A percentile compares a stretch with the other conserved stretches of the same genome.
phyloP scores from a whole-genome alignment of 1,139 yeast species.

The Pneumocystis sp. region DNA sequence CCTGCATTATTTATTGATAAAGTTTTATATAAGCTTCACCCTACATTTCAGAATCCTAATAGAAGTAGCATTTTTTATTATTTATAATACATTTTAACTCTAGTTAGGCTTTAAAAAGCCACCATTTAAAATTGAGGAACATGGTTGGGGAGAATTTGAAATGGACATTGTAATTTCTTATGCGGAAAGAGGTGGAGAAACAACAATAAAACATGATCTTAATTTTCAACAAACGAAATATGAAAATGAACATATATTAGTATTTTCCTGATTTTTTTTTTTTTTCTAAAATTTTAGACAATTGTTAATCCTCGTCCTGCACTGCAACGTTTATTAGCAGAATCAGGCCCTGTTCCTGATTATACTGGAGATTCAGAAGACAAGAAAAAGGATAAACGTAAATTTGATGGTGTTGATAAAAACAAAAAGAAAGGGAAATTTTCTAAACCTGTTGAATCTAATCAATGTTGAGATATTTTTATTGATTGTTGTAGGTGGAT shows the following conservation, averaged over 20 bases:
- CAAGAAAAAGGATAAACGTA: conserved; percentile 26
- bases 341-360: conserved; percentile 66
- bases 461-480: not conserved
- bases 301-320: conserved; percentile 30
- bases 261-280: not conserved
- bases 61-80: conserved; percentile 26
- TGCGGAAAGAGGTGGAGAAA: conserved; percentile 77
- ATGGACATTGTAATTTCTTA: conserved; percentile 64
- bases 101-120: conserved; percentile 47
- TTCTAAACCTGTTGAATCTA: conserved; percentile 11
- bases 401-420: conserved; percentile 25
- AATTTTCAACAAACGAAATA: conserved; percentile 69
- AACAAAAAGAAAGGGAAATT: conserved; percentile 38
- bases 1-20: conserved; percentile 84
- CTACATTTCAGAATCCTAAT: conserved; percentile 81
- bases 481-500: conserved; percentile 34
- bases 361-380: conserved; percentile 18
- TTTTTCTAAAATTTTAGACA: not conserved
- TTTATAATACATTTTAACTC: not conserved
- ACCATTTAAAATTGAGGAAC: conserved; percentile 83
- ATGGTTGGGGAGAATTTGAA: conserved; percentile 98
- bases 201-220: conserved; percentile 74
- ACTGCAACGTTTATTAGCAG: conserved; percentile 55
- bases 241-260: conserved; percentile 45
- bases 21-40: conserved; percentile 86